Evolutionary conservation across 2,329 filamentous ascomycete species (phyloP).

Genomic region (Ceratocystis alfenasii): DNA sequence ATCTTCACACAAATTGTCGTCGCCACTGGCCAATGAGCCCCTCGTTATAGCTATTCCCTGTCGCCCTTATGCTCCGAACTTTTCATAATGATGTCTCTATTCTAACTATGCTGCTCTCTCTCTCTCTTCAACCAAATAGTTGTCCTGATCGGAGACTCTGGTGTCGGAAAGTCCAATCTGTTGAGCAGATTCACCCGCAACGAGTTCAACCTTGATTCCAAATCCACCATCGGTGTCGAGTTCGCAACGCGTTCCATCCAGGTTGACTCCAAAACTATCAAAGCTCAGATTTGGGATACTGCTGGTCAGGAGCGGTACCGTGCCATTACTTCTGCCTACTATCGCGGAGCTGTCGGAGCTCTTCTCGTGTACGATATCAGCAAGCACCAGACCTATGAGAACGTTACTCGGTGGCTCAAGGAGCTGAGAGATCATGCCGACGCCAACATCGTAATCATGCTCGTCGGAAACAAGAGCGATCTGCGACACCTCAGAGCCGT

Average conservation of each 20-base stretch:
- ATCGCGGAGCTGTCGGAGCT: constrained; percentile 91
- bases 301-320: constrained; percentile 98
- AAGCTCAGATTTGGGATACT: constrained; percentile 99
- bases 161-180: constrained; percentile 99
- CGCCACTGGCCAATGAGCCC: constrained; percentile 11
- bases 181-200: constrained; percentile 98
- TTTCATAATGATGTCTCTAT: constrained; percentile 10
- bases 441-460: constrained; percentile 98
- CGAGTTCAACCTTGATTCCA: constrained; percentile 99
- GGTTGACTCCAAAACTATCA: constrained; percentile 99
- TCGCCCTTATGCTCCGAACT: constrained; percentile 16
- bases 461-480: constrained; percentile 99
- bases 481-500: constrained; percentile 95
- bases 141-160: constrained; percentile 97
- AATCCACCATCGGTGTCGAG: constrained; percentile 98
- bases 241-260: constrained; percentile 98
- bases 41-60: constrained; percentile 20
- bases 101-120: constrained; percentile 27
- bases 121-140: constrained; percentile 42
- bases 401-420: constrained; percentile 97
- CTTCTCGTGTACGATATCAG: constrained; percentile 98
- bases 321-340: constrained; percentile 98
- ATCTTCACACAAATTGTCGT: constrained; percentile 18
- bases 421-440: constrained; percentile 96
- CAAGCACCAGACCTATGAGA: constrained; percentile 99